Conservation (phyloP, 2,329 filamentous ascomycete species). For the Botrytis paeoniae region DNA sequence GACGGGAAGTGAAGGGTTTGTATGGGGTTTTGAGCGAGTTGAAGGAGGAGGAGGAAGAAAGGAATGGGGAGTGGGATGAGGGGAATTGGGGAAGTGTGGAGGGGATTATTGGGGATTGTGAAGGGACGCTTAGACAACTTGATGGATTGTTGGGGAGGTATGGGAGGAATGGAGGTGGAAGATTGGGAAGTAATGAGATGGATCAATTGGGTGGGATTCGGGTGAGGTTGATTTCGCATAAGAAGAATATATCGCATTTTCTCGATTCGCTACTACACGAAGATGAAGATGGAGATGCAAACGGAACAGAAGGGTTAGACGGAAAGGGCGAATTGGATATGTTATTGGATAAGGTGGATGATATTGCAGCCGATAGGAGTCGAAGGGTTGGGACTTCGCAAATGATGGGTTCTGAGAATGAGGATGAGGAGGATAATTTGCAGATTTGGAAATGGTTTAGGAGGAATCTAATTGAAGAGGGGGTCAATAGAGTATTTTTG, state of each 20-base stretch:
- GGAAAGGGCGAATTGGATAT: slow-evolving; percentile 44
- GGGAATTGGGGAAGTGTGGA: slow-evolving; percentile 49
- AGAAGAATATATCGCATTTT: slow-evolving; percentile 53
- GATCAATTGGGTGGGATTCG: slow-evolving; percentile 35
- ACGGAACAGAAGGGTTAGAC: slow-evolving; percentile 16
- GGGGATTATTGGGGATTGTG: slow-evolving; percentile 53
- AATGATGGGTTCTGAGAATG: slow-evolving; percentile 40
- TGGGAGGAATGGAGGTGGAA: slow-evolving; percentile 27
- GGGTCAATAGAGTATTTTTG: slow-evolving; percentile 55
- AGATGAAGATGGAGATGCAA: slow-evolving; percentile 37
- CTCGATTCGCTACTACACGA: slow-evolving; percentile 55
- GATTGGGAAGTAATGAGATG: slow-evolving; percentile 36
- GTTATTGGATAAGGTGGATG: slow-evolving; percentile 60
- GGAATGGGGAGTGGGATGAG: slow-evolving; percentile 49
- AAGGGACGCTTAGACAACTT: slow-evolving; percentile 54
- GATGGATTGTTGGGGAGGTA: slow-evolving; percentile 52
- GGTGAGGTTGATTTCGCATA: slow-evolving; percentile 50
- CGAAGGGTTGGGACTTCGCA: slow-evolving; percentile 39
- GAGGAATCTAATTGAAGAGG: slow-evolving; percentile 55
- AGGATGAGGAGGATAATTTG: slow-evolving; percentile 49
- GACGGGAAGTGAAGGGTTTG: slow-evolving; percentile 50
- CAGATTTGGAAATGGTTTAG: slow-evolving; percentile 58
- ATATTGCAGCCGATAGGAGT: slow-evolving; percentile 52
- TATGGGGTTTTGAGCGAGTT: slow-evolving; percentile 57
- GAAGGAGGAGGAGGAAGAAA: slow-evolving; percentile 55